phyloP scores from a whole-genome alignment of 2,329 filamentous ascomycete genomes.

The Penicillium sp. region DNA sequence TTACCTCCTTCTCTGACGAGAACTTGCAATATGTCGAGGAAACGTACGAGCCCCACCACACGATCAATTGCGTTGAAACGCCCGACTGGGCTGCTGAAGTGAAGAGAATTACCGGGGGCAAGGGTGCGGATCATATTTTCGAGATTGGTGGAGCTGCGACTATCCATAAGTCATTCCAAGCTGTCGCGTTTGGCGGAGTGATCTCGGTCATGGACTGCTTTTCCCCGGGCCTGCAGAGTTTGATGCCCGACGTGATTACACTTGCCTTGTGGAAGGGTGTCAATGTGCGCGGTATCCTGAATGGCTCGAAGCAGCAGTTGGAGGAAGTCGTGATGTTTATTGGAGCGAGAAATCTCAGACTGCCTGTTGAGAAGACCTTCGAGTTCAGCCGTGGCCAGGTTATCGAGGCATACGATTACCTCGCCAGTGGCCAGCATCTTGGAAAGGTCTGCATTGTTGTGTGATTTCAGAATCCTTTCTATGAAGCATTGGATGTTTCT shows the following conservation, averaged over 20 bases:
- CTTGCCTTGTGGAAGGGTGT: slow-evolving; percentile 26
- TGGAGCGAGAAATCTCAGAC: slow-evolving; percentile 20
- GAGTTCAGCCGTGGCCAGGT: slow-evolving; percentile 31
- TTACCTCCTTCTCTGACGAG: slow-evolving; percentile 47
- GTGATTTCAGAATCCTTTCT: not conserved
- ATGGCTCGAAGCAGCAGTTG: slow-evolving; percentile 39
- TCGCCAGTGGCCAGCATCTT: slow-evolving; percentile 32
- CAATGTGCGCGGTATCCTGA: slow-evolving; percentile 38
- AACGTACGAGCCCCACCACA: slow-evolving; percentile 45
- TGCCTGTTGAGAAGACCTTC: slow-evolving; percentile 40
- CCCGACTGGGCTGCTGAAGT: slow-evolving; percentile 16
- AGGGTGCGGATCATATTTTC: slow-evolving; percentile 44
- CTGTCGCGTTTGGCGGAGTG: slow-evolving; percentile 5
- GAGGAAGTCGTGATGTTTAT: slow-evolving; percentile 38
- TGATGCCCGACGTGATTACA: slow-evolving; percentile 9
- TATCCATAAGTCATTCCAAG: slow-evolving; percentile 33
- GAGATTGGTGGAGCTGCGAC: slow-evolving; percentile 46
- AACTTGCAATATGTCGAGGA: slow-evolving; percentile 17
- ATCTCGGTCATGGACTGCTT: slow-evolving; percentile 13
- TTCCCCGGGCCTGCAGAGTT: not conserved
- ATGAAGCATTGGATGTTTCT: not conserved
- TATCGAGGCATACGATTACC: slow-evolving; percentile 24
- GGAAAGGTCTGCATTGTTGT: slow-evolving; percentile 38
- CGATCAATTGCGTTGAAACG: slow-evolving; percentile 47
- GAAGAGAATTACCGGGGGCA: slow-evolving; percentile 34